Conservation (phyloP, 192 early-diverging fungal genomes). For the Coemansia umbellata region DNA sequence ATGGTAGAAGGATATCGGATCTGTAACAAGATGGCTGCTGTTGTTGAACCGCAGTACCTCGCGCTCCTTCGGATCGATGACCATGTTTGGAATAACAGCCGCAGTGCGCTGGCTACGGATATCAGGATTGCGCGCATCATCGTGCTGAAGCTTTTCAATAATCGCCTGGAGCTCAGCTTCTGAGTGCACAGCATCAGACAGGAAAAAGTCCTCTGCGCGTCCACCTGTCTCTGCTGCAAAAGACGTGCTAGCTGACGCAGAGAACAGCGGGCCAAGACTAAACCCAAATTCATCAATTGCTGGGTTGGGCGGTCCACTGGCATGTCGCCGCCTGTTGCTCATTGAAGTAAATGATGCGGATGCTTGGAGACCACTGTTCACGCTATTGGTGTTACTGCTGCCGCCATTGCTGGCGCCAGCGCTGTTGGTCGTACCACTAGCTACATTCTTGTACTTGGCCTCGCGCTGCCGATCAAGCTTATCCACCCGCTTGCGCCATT, state of each 20-base stretch:
- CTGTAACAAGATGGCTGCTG: slow-evolving; percentile 54
- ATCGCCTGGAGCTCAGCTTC: slow-evolving; percentile 76
- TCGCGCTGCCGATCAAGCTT: slow-evolving; percentile 45
- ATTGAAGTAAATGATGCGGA: slow-evolving; percentile 6
- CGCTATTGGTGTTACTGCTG: background rate
- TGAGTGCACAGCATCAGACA: slow-evolving; percentile 69
- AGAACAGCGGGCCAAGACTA: slow-evolving; percentile 35
- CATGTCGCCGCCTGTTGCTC: slow-evolving; percentile 14
- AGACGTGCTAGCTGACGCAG: slow-evolving; percentile 17
- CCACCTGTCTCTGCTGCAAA: background rate
- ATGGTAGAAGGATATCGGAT: slow-evolving; percentile 63
- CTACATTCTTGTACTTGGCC: slow-evolving; percentile 19
- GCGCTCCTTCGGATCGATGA: slow-evolving; percentile 56
- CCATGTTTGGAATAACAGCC: slow-evolving; percentile 71
- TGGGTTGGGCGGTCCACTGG: background rate
- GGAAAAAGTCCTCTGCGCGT: slow-evolving; percentile 44
- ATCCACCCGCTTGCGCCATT: slow-evolving; percentile 45
- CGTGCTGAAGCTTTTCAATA: slow-evolving; percentile 65
- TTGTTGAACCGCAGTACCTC: slow-evolving; percentile 56
- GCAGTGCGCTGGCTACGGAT: slow-evolving; percentile 66
- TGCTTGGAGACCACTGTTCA: background rate
- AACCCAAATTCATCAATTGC: slow-evolving; percentile 41
- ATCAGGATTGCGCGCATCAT: slow-evolving; percentile 69
- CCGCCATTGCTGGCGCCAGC: background rate
- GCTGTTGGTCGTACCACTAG: background rate